Base-by-base conservation (phyloP, 805 yeast genomes). In the Diddensiella santjacobensis region DNA sequence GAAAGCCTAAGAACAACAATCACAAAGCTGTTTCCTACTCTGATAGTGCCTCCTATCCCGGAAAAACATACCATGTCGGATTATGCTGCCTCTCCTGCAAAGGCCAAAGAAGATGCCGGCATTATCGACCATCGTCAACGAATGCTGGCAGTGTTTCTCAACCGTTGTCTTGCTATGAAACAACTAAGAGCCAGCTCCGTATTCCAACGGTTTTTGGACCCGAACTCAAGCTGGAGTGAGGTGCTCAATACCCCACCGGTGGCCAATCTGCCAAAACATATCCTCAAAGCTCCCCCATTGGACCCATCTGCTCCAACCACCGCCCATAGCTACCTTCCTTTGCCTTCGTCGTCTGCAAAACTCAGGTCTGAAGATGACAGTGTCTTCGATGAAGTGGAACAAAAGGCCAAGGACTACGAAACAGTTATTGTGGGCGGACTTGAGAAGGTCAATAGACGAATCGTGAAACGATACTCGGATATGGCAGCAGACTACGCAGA, bases 21-120 rank as follows among this genome's bases (percentile, higher is more conserved):
- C 19, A 71, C 81, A 2, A 80, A 83, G 56, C 68, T 87, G 33
- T 84, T 84, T 54, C 97, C 99, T 2, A 80, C 93, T 2, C 63
- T 81, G 3, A 77, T 93, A 2, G 79, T 93, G 3, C 99, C 99
- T 4, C 97, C 98, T 1, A 91, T 93, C 6, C 99, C 99, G 0
- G 85, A 83, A 64, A 86, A 86, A 63, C 91, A 85, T 63, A 74
- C 86, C 13, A 63, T 85, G 54, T 57, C 71, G 22, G 75, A 72
- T 40, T 71, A 71, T 50, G 76, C 75, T 5, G 68, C 69, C 4
- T 65, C 70, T 22, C 74, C 75, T 20, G 65, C 76, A 13, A 71
- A 65, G 48, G 74, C 74, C 11, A 70, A 69, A 42, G 74, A 74
- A 61, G 67, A 72, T 67, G 39, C 60, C 8, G 53, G 59, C 20